These are phyloP conservation scores for Austroboletus niveus DNA, from an alignment of 1,284 basidiomycete species.

Conservation along the genomic window DNA sequence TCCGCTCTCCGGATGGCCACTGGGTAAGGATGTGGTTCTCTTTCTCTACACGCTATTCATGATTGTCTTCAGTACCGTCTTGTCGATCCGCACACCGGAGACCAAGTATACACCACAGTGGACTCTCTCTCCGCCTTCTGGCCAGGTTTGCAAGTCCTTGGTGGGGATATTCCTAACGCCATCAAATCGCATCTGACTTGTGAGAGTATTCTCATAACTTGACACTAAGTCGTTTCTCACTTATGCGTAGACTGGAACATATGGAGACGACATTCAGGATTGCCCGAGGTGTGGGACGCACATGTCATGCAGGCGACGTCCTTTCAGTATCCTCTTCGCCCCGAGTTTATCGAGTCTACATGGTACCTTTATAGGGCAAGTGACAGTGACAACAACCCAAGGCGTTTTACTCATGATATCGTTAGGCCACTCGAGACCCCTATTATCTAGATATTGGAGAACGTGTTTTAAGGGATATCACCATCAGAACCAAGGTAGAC, in stretches of 20 bases:
- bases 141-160: constrained; percentile 86
- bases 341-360: constrained; percentile 92
- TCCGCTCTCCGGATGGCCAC: constrained; percentile 80
- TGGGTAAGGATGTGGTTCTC: constrained; percentile 54
- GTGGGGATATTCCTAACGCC: constrained; percentile 86
- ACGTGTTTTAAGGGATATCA: constrained; percentile 76
- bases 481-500: constrained; percentile 68
- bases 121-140: constrained; percentile 88
- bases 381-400: constrained; percentile 7
- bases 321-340: constrained; percentile 81
- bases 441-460: constrained; percentile 92
- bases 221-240: not conserved
- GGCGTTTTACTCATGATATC: constrained; percentile 2
- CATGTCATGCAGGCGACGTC: constrained; percentile 71
- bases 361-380: constrained; percentile 89
- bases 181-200: constrained; percentile 84
- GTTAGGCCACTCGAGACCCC: constrained; percentile 85
- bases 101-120: constrained; percentile 65
- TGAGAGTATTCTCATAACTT: constrained; percentile 37
- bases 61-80: constrained; percentile 61
- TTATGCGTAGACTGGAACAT: constrained; percentile 75
- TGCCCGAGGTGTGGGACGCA: constrained; percentile 90
- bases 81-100: constrained; percentile 77
- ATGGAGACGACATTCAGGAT: constrained; percentile 80
- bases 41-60: not conserved